phyloP scores from a whole-genome alignment of 352 stramenopile species.

The Phytophthora multivora region DNA sequence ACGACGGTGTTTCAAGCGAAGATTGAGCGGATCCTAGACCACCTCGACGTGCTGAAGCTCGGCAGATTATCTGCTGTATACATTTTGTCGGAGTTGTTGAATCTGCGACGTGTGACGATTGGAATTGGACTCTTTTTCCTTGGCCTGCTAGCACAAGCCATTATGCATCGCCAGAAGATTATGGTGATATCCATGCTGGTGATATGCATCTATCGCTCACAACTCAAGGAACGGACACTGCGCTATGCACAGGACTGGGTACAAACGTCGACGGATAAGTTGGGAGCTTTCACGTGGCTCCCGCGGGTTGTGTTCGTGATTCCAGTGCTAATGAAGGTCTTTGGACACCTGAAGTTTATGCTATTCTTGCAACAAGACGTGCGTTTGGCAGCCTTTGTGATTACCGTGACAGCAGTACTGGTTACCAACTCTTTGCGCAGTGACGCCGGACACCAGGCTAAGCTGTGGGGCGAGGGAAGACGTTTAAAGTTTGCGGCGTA shows the following conservation, averaged over 20 bases:
- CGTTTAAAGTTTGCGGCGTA: slow-evolving; percentile 73
- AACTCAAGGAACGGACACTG: slow-evolving; percentile 47
- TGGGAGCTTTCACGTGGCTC: slow-evolving; percentile 59
- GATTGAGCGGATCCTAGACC: slow-evolving; percentile 53
- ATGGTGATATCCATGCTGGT: slow-evolving; percentile 76
- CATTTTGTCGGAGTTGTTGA: slow-evolving; percentile 58
- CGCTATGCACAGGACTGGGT: slow-evolving; percentile 51
- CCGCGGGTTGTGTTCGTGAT: slow-evolving; percentile 56
- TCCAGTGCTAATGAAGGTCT: slow-evolving; percentile 70
- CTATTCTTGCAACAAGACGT: slow-evolving; percentile 69
- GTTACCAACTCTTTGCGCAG: slow-evolving; percentile 41
- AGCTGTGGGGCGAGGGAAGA: slow-evolving; percentile 69
- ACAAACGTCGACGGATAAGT: slow-evolving; percentile 66
- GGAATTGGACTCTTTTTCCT: slow-evolving; percentile 56
- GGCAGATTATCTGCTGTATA: slow-evolving; percentile 54
- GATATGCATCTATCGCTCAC: slow-evolving; percentile 65
- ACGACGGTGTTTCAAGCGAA: slow-evolving; percentile 61
- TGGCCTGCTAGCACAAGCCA: slow-evolving; percentile 52
- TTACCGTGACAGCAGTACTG: slow-evolving; percentile 36
- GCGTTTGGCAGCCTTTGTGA: slow-evolving; percentile 41
- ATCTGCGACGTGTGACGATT: slow-evolving; percentile 49
- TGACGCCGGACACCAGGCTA: slow-evolving; percentile 33
- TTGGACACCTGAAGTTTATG: slow-evolving; percentile 78
- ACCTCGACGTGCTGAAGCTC: slow-evolving; percentile 63
- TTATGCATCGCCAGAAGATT: slow-evolving; percentile 73